Evolutionary conservation across 495 filamentous ascomycete species (phyloP), one percentile per base, ranked within the genome.

Genomic region (Corynascus novoguineensis): DNA sequence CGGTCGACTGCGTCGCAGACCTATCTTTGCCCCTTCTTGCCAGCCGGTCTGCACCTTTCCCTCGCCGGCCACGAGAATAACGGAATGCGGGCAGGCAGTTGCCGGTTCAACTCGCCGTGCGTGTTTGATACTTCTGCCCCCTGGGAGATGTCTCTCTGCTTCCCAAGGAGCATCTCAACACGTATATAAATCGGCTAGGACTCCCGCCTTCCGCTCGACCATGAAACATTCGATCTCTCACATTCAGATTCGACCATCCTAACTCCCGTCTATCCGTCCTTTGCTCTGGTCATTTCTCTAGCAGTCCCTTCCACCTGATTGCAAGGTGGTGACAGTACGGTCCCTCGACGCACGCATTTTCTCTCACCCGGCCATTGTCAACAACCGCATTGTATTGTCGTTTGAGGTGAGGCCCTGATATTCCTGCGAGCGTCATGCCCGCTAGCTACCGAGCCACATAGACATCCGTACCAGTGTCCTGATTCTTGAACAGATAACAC

Each of bases 1-100:
- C 53, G 31, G 53, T 29, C 21, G 32, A 28, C 15, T 31, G 53
- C 42, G 32, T 56, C 27, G 32, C 24, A 25, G 44, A 14, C 31
- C 34, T 56, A 24, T 25, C 8, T 29, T 35, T 8, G 4, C 34
- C 11, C 22, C 15, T 29, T 12, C 25, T 37, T 10, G 40, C 42
- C 29, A 41, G 41, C 53, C 53, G n/a, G 53, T 41, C 44, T 56
- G 53, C 53, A 49, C 44, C n/a, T 48, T 37, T 29, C 31, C 45
- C 53, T 49, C 53, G 34, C 10, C 44, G 41, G 4, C 24, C 32
- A 56, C 53, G 40, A 48, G 8, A 1, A 49, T 14, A 24, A 40
- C 17, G 35, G 35, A 14, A 50, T 49, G 25, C 53, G 40, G 44
- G 14, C 34, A 38, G 53, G 38, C 38, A 34, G 24, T 49, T 48